Evolutionary conservation across 495 filamentous ascomycete genomes (phyloP).

Genomic region (Aspergillus sclerotioniger): DNA sequence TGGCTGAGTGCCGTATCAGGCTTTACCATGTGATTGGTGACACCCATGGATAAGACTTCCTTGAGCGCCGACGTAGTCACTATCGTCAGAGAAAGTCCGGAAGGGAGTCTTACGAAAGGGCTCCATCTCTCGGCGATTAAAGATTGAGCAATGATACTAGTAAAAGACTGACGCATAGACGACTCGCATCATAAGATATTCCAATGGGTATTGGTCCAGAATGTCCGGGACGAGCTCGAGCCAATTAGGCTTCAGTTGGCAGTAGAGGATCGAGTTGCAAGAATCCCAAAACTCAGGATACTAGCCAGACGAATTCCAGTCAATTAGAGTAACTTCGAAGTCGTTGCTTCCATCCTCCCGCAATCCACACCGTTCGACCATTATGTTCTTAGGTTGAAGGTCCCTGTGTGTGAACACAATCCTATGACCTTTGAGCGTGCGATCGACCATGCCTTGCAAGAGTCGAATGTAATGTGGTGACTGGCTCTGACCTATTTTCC

Average conservation of each 20-base stretch:
- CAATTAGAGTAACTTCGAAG: constrained; percentile 38
- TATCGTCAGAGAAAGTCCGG: too few species aligned
- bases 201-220: constrained; percentile 16
- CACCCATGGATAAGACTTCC: too few species aligned
- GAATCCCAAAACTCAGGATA: constrained; percentile 51
- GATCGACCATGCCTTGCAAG: constrained; percentile 16
- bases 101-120: too few species aligned
- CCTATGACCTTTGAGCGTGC: constrained; percentile 21
- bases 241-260: constrained; percentile 19
- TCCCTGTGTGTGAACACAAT: constrained; percentile 31
- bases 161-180: constrained; percentile 22
- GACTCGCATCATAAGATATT: constrained; percentile 24
- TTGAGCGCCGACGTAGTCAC: too few species aligned
- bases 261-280: constrained; percentile 28
- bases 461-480: constrained; percentile 18
- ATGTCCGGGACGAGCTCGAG: constrained; percentile 23
- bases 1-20: too few species aligned
- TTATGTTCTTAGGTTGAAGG: constrained; percentile 34
- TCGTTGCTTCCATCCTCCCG: constrained; percentile 18
- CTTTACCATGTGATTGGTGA: too few species aligned
- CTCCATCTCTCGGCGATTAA: too few species aligned
- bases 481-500: constrained; percentile 11
- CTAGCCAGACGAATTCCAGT: constrained; percentile 51
- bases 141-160: too few species aligned
- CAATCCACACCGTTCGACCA: constrained; percentile 18